A percentile compares a stretch with the other conserved stretches of the same genome.
Conservation (phyloP, 78 protist genomes). For the Monosiga brevicollis region DNA sequence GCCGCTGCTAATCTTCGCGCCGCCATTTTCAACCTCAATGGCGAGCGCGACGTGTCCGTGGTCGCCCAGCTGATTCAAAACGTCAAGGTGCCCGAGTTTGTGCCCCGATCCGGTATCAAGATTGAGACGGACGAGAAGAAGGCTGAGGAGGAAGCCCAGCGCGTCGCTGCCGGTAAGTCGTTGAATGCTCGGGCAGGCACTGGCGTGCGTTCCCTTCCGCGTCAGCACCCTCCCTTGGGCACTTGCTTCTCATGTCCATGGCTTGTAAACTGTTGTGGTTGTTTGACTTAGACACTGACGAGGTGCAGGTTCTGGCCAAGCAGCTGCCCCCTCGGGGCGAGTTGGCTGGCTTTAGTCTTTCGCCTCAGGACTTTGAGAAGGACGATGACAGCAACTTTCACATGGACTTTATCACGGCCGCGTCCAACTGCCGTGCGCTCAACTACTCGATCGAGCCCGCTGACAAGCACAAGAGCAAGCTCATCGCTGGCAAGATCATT, state of each 20-base stretch:
- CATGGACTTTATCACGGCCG: slow-evolving; percentile 94
- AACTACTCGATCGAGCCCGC: slow-evolving; percentile 86
- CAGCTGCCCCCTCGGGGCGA: background rate
- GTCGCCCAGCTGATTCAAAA: background rate
- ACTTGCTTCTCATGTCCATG: too few species aligned
- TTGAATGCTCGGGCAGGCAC: too few species aligned
- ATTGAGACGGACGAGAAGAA: background rate
- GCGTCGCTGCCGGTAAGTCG: too few species aligned
- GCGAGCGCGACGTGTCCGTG: background rate
- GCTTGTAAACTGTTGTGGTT: too few species aligned
- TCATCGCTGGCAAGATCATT: slow-evolving; percentile 97
- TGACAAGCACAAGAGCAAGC: slow-evolving; percentile 55
- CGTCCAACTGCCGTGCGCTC: slow-evolving; percentile 93
- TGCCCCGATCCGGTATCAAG: slow-evolving; percentile 25
- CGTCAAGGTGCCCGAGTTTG: slow-evolving; percentile 75
- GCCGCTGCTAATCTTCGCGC: slow-evolving; percentile 91
- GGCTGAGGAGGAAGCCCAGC: background rate
- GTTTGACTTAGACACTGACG: background rate
- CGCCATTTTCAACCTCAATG: slow-evolving; percentile 54
- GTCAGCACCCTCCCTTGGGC: too few species aligned
- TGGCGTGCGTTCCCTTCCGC: too few species aligned
- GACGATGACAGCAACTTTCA: slow-evolving; percentile 98
- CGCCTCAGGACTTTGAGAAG: slow-evolving; percentile 15
- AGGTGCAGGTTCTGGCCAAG: background rate
- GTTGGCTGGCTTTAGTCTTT: slow-evolving; percentile 2